Evolutionary conservation across 306 rosid species (phyloP).

Genomic region (Mucuna pruriens): DNA sequence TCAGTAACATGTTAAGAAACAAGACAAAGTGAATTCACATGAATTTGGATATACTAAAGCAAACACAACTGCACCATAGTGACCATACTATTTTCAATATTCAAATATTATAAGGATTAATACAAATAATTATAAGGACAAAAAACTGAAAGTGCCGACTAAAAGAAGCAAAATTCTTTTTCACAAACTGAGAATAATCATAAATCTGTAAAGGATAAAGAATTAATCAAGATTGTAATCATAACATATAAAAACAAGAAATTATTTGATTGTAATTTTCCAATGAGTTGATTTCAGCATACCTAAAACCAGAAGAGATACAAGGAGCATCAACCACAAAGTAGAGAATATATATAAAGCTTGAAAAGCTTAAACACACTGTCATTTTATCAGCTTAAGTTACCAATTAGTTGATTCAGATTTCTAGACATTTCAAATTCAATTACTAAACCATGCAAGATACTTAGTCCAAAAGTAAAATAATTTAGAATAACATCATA

Average conservation of each 20-base stretch:
- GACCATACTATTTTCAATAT: neutral
- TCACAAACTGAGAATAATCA: neutral
- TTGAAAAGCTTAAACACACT: neutral
- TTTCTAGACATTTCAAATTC: conserved; percentile 25
- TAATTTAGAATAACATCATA: conserved; percentile 47
- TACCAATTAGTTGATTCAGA: neutral
- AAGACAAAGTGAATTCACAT: neutral
- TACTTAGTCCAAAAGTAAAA: conserved; percentile 19
- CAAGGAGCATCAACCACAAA: neutral
- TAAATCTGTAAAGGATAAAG: neutral
- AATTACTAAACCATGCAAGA: conserved; percentile 17
- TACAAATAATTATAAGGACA: neutral
- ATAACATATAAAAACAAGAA: neutral
- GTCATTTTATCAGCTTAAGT: neutral
- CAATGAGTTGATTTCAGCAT: neutral
- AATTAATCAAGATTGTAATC: conserved; percentile 19
- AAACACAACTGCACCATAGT: neutral
- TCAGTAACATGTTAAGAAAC: conserved; percentile 6
- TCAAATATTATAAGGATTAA: conserved; percentile 15
- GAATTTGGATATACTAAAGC: neutral
- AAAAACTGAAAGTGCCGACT: neutral
- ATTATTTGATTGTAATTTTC: neutral
- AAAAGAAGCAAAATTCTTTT: neutral
- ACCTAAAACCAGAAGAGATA: neutral
- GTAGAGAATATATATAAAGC: neutral